Conservation (phyloP, 805 yeast genomes). For the Suhomyces vadensis region DNA sequence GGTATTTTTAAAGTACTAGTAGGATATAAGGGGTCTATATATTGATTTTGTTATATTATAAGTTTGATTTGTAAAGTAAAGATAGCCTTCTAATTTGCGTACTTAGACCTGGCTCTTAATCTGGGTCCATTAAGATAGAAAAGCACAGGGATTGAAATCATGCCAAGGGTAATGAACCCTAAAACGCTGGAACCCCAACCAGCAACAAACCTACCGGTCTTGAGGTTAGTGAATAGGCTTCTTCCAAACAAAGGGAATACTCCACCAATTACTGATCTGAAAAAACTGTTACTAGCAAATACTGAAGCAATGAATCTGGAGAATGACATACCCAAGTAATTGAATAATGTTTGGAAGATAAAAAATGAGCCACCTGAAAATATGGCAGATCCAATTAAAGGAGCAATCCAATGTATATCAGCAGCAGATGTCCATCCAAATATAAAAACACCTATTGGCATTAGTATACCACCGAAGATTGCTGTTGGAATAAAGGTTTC, state of each 20-base stretch:
- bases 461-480: conserved; percentile 22
- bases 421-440: conserved; percentile 23
- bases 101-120: conserved; percentile 45
- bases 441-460: conserved; percentile 24
- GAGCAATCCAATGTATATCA: conserved; percentile 22
- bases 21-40: no score
- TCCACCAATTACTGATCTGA: conserved; percentile 54
- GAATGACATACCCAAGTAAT: conserved; percentile 51
- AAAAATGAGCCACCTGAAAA: conserved; percentile 23
- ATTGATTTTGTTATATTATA: no score
- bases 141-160: conserved; percentile 50
- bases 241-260: conserved; percentile 66
- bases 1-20: no score
- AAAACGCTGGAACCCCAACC: conserved; percentile 58
- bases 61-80: no score
- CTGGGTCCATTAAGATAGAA: conserved; percentile 46
- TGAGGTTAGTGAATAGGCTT: conserved; percentile 55
- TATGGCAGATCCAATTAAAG: conserved; percentile 22
- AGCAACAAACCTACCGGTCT: conserved; percentile 50
- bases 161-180: conserved; percentile 44
- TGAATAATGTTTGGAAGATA: conserved; percentile 53
- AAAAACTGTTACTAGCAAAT: conserved; percentile 56
- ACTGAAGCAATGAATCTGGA: conserved; percentile 56
- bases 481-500: conserved; percentile 22
- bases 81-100: conserved; percentile 21